Conservation (phyloP, 1,284 basidiomycete genomes). For the Ceratobasidium papillatum region DNA sequence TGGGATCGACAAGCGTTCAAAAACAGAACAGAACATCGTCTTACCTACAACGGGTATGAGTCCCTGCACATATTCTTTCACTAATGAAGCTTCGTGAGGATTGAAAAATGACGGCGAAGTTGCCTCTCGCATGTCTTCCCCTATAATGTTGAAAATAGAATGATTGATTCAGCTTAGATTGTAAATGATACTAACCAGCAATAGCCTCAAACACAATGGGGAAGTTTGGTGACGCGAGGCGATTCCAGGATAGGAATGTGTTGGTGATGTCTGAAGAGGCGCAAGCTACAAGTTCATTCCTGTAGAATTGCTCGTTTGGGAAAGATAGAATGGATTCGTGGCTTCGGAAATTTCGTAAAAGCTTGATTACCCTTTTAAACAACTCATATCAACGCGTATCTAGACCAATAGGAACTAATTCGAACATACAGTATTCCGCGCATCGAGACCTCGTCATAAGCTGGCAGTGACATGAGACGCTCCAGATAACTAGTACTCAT, state of each 20-base stretch:
- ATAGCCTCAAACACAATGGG: constrained; percentile 69
- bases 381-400: too few relatives aligned
- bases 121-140: constrained; percentile 65
- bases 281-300: constrained; percentile 58
- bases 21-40: background rate
- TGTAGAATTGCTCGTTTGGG: constrained; percentile 67
- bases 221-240: constrained; percentile 59
- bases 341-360: constrained; percentile 67
- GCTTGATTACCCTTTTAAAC: constrained; percentile 61
- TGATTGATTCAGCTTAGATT: background rate
- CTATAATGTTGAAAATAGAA: constrained; percentile 1
- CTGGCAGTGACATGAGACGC: constrained; percentile 61
- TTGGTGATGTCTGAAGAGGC: constrained; percentile 55
- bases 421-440: constrained; percentile 40
- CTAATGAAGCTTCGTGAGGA: constrained; percentile 62
- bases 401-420: background rate
- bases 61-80: constrained; percentile 61
- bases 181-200: constrained; percentile 52
- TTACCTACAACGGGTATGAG: constrained; percentile 44
- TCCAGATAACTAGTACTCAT: constrained; percentile 65
- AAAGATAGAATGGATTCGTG: constrained; percentile 64
- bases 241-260: constrained; percentile 52
- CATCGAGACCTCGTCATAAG: constrained; percentile 54
- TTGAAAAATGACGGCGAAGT: constrained; percentile 75
- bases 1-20: background rate